Evolutionary conservation across 1,284 basidiomycete species (phyloP).

Genomic region (Austroboletus niveus): DNA sequence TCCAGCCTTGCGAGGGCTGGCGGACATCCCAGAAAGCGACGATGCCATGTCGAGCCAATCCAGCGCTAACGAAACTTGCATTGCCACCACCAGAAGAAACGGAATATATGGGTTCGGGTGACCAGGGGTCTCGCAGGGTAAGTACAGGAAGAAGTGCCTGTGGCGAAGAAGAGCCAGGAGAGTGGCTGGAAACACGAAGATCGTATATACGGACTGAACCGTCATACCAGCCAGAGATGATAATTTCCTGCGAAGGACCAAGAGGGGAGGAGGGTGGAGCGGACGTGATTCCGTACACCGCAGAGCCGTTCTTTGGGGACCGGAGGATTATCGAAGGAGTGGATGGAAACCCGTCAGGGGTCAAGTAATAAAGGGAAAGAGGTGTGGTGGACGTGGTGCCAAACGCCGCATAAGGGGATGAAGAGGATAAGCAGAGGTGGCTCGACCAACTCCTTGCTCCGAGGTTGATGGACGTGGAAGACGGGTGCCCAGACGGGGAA

Average conservation of each 20-base stretch:
- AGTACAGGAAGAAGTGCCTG: conserved; percentile 51
- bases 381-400: conserved; percentile 60
- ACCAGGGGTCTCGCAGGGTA: conserved; percentile 61
- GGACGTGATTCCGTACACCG: conserved; percentile 67
- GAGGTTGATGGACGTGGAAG: conserved; percentile 41
- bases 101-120: conserved; percentile 68
- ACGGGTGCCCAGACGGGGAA: conserved; percentile 23
- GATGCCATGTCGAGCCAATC: conserved; percentile 69
- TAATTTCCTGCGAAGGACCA: conserved; percentile 64
- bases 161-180: conserved; percentile 9
- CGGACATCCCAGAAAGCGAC: conserved; percentile 79
- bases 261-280: conserved; percentile 59
- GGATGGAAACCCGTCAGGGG: conserved; percentile 42
- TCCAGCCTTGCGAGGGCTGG: conserved; percentile 58
- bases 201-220: conserved; percentile 69
- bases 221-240: conserved; percentile 81
- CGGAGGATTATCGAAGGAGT: conserved; percentile 49
- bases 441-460: conserved; percentile 58
- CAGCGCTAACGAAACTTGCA: conserved; percentile 64
- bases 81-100: conserved; percentile 68
- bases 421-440: conserved; percentile 48
- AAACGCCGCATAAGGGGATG: conserved; percentile 62
- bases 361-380: conserved; percentile 54
- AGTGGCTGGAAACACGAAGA: conserved; percentile 47
- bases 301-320: conserved; percentile 37